Base-by-base conservation (phyloP, 805 yeast genomes). In the Vanderwaltozyma verrucispora region DNA sequence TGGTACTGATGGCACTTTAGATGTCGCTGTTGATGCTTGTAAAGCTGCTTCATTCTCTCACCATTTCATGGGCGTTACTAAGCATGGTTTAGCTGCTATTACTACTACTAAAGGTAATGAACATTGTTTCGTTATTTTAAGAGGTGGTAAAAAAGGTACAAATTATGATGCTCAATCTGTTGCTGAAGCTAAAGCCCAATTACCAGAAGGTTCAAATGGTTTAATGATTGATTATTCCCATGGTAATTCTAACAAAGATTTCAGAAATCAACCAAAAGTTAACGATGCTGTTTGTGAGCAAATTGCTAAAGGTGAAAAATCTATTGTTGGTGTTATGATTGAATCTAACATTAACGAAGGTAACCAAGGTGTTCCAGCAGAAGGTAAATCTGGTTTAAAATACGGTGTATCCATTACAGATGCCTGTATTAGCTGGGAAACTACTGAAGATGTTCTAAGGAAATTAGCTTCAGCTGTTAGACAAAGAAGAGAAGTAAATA, bases 161-260 rank as follows among this genome's bases (percentile, higher is more conserved):
- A 89, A 89, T 63, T 89, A 63, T 58, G 96, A 88, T 59, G 78
- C 79, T 31, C 75, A 70, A 47, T 74, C 80, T 14, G 88, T 89
- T 23, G 63, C 67, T 35, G 71, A 70, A 34, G 83, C 94, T 21
- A 74, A 80, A 58, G 71, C 62, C 21, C 74, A 75, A 48, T 65
- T 86, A 40, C 35, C 33, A 33, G 41, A 33, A 30, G 41, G 41
- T 26, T 38, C 41, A 15, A 38, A 38, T n/a, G 41, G 41, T 38
- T 80, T 88, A 53, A 92, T 89, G 97, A 77, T 89, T 46, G 98
- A 89, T 64, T 92, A 96, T 63, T 87, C 96, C 29, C 98, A 89
- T 59, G 98, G 96, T 46, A 89, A 89, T 70, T 85, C 96, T 27
- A 77, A 71, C 57, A 89, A 89, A 60, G 80, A 89, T 63, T 88